Base-by-base conservation (phyloP, 2,329 filamentous ascomycete species). In the Leptographium wingfieldii region DNA sequence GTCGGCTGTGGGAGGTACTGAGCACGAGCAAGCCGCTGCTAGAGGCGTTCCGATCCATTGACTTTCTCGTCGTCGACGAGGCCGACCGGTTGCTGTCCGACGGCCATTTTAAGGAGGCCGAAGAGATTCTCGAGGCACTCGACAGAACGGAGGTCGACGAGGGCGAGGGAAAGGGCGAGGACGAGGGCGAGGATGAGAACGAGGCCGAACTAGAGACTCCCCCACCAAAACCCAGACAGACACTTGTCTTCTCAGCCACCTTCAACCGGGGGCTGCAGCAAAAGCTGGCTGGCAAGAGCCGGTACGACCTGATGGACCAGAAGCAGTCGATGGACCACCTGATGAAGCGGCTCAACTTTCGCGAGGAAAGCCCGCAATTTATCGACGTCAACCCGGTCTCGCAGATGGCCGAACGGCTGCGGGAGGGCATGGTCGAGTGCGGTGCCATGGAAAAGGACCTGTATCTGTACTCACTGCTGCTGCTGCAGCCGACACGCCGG, bases 381-480 rank as follows among this genome's bases (percentile, higher is more conserved):
- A 84, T 99, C 64, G 94, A 99, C 69, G 87, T 90, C 61, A 96
- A 96, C 68, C 94, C 94, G 0, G 77, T 87, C 0, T 87, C 85
- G 10, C 91, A 95, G 68, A 95, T 99, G 88, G 92, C 94, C 0
- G 80, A 86, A 22, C 83, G 85, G 2, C 77, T 99, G 6, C 90
- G 87, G 64, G 94, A 99, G 74, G 92, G 92, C 0, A 79, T 99
- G 49, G 83, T 99, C 35, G 91, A 97, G 73, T 99, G 94, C 68
- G 87, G 84, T 48, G 90, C 90, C 6, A 92, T 91, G 73, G 94
- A 99, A 70, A 99, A 99, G 82, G 94, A 99, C 71, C 83, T 99
- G 11, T 97, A 92, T 65, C 85, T 97, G 49, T 99, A 99, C 73
- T 82, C 91, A 0, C 78, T 96, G 10, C 79, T 97, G 0, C 80